phyloP scores from a whole-genome alignment of 225 moss, liverwort and hornwort genomes.

The Pleurozium schreberi region DNA sequence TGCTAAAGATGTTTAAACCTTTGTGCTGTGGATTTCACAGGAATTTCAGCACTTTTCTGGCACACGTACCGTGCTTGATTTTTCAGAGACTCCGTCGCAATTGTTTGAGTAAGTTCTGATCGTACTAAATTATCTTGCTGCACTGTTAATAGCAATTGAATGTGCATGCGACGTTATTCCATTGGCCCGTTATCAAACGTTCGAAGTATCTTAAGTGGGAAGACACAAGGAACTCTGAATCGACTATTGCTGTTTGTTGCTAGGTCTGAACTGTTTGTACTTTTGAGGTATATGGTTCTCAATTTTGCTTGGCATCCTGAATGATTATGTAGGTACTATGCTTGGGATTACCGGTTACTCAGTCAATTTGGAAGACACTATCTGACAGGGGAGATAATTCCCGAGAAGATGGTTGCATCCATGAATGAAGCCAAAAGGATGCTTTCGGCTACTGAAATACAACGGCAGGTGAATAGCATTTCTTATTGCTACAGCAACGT shows the following conservation, averaged over 20 bases:
- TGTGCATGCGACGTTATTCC: not conserved
- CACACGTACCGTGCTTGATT: constrained; percentile 88
- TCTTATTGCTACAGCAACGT: not conserved
- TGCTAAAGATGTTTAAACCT: not conserved
- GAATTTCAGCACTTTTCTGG: constrained; percentile 99
- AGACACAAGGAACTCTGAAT: not conserved
- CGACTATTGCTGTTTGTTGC: not conserved
- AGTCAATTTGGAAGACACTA: constrained; percentile 91
- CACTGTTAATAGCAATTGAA: not conserved
- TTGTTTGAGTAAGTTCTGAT: constrained; percentile 70
- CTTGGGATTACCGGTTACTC: constrained; percentile 95
- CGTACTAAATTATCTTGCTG: not conserved
- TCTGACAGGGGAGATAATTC: constrained; percentile 82
- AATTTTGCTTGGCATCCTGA: not conserved
- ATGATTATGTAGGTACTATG: constrained; percentile 63
- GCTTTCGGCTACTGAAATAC: constrained; percentile 86
- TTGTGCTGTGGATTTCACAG: constrained; percentile 19
- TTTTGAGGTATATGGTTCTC: not conserved
- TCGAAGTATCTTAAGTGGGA: not conserved
- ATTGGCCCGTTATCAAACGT: not conserved
- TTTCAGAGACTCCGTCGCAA: constrained; percentile 93
- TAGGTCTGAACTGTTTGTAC: not conserved
- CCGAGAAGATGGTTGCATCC: constrained; percentile 92
- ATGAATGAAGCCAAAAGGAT: constrained; percentile 83
- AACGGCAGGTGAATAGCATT: constrained; percentile 67